Base-by-base conservation (phyloP, 2,329 filamentous ascomycete species). In the Madurella mycetomatis region DNA sequence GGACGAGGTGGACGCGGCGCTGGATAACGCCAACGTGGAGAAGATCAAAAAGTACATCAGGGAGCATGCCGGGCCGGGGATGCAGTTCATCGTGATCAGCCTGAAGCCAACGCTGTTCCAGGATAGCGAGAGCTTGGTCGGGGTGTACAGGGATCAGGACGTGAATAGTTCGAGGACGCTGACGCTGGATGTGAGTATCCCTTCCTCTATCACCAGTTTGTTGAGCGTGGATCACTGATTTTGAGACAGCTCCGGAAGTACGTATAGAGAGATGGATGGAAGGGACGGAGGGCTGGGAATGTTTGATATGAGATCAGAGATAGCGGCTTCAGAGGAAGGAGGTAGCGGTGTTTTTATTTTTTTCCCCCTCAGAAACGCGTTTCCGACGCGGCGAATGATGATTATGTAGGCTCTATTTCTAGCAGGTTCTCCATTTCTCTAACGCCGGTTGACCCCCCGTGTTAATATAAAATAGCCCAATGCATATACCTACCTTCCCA, bases 61-160 rank as follows among this genome's bases (percentile, higher is more conserved):
- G 39, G 90, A 95, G 66, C 92, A 99, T 72, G 89, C 92, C 1
- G 90, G 90, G 0, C 94, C 94, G 1, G 95, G 95, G 13, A 97
- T 97, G 91, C 94, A 99, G 71, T 99, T 99, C 64, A 95, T 99
- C 57, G 94, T 99, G 62, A 99, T 99, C 71, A 91, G 86, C 74
- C 80, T 99, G 69, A 99, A 99, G 80, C 88, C 91, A 0, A 92
- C 91, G 1, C 77, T 99, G 53, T 99, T 97, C 75, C 92, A 99
- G 73, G 89, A 95, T 70, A 96, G 90, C 67, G 92, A 99, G 78
- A 95, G 91, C 58, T 72, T 99, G 64, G 91, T 99, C 4, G 94
- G 94, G 49, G 91, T 99, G 11, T 97, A 96, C 76, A 81, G 94
- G 62, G 95, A 99, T 68, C 94, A 99, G 74, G 85, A 86, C 53